Evolutionary conservation across 768 basidiomycete genomes (phyloP).

Genomic region (Erythrobasidium yunnanense): DNA sequence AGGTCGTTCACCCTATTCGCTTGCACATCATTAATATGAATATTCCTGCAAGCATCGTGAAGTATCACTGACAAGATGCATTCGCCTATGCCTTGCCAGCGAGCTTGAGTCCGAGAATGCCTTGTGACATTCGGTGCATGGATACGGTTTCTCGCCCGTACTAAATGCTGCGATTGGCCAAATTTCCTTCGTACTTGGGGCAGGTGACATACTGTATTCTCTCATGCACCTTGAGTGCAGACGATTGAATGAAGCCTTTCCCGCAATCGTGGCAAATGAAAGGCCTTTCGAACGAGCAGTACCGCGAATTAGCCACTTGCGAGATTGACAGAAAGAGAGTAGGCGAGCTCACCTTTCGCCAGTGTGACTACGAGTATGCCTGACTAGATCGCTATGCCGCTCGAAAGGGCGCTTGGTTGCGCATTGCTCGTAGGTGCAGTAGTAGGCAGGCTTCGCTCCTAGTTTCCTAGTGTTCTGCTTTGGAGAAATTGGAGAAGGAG

Average conservation of each 20-base stretch:
- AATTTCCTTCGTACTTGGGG: no score
- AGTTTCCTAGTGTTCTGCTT: no score
- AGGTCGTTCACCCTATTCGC: conserved; percentile 9
- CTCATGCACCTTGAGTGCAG: neutral
- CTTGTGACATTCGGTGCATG: neutral
- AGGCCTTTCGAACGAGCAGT: no score
- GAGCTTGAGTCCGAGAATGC: neutral
- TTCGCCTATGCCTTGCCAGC: neutral
- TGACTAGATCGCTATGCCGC: neutral
- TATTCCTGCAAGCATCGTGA: no score
- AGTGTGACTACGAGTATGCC: neutral
- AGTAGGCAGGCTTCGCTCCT: no score
- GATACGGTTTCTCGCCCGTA: conserved; percentile 4
- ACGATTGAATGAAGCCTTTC: conserved; percentile 8
- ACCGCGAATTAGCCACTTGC: no score
- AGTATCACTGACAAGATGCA: conserved; percentile 4
- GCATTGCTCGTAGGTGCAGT: no score
- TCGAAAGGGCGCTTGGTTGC: no score
- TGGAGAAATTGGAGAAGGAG: no score
- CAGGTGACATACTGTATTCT: neutral
- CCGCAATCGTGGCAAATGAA: neutral
- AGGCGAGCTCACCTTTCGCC: conserved; percentile 6
- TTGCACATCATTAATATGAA: no score
- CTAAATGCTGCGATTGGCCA: neutral
- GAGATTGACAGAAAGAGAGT: no score